Evolutionary conservation across 2,329 filamentous ascomycete genomes (phyloP).

Genomic region (Xylaria digitata): DNA sequence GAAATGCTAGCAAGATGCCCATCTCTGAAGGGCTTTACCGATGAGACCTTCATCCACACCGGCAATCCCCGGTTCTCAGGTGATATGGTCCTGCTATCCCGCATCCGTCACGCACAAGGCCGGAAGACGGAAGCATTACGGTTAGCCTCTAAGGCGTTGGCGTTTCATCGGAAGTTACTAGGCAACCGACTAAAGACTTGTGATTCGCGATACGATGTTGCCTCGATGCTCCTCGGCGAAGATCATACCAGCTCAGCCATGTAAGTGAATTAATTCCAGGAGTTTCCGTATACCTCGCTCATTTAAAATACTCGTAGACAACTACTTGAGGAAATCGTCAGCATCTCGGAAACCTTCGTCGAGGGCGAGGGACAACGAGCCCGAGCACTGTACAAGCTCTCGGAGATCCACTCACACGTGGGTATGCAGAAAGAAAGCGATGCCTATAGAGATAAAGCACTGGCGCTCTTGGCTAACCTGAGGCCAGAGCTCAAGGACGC

Average conservation of each 20-base stretch:
- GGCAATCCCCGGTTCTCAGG: constrained; percentile 46
- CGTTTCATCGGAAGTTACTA: constrained; percentile 42
- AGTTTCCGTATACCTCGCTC: neutral
- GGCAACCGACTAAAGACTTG: constrained; percentile 45
- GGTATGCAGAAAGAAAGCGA: constrained; percentile 4
- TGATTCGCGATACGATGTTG: constrained; percentile 44
- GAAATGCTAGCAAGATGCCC: constrained; percentile 50
- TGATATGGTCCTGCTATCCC: constrained; percentile 47
- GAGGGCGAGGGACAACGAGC: constrained; percentile 44
- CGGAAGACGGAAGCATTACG: constrained; percentile 39
- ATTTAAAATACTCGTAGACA: constrained; percentile 27
- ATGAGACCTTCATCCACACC: constrained; percentile 53
- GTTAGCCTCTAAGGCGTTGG: constrained; percentile 43
- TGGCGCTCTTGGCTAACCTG: constrained; percentile 31
- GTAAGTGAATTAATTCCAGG: constrained; percentile 35
- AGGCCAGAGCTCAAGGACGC: constrained; percentile 36
- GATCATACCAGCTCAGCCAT: constrained; percentile 38
- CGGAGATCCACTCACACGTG: constrained; percentile 29
- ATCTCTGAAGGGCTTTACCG: constrained; percentile 51
- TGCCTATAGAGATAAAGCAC: constrained; percentile 30
- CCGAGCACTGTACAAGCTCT: constrained; percentile 43
- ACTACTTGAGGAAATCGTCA: constrained; percentile 41
- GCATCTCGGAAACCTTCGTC: constrained; percentile 42
- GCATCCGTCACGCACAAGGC: constrained; percentile 43
- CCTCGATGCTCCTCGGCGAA: constrained; percentile 37